phyloP scores from a whole-genome alignment of 179 eudicot genomes.

The Amaranthus tricolor region DNA sequence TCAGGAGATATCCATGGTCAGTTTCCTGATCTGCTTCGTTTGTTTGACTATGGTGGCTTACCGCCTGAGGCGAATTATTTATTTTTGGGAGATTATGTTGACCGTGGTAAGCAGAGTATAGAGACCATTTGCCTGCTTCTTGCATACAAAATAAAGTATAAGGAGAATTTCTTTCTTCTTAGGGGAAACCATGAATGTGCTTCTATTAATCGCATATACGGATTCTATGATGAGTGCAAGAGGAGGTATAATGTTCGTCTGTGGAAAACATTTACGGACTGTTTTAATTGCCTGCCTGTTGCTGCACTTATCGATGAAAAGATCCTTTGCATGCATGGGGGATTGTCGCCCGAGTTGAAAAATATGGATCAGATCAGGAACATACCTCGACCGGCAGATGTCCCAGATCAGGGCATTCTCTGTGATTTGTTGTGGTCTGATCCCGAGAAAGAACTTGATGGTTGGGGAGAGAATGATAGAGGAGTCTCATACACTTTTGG shows the following conservation, averaged over 20 bases:
- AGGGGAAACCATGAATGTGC: slow-evolving; percentile 86
- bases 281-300: slow-evolving; percentile 74
- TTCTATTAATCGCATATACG: slow-evolving; percentile 78
- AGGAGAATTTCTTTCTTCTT: slow-evolving; percentile 78
- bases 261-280: slow-evolving; percentile 73
- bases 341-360: slow-evolving; percentile 64
- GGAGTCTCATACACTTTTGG: slow-evolving; percentile 77
- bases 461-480: slow-evolving; percentile 86
- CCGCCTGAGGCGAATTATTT: slow-evolving; percentile 72
- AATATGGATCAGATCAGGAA: slow-evolving; percentile 65
- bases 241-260: slow-evolving; percentile 75
- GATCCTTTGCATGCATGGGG: slow-evolving; percentile 87
- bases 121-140: slow-evolving; percentile 81
- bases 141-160: slow-evolving; percentile 76
- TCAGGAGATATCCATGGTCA: slow-evolving; percentile 79
- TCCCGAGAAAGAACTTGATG: slow-evolving; percentile 69
- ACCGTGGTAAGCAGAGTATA: slow-evolving; percentile 84
- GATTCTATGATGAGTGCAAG: slow-evolving; percentile 77
- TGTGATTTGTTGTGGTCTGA: slow-evolving; percentile 78
- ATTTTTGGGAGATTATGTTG: slow-evolving; percentile 77
- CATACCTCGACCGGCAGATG: slow-evolving; percentile 70
- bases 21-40: slow-evolving; percentile 71
- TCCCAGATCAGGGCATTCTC: slow-evolving; percentile 79
- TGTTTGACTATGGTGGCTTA: slow-evolving; percentile 81
- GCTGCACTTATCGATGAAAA: slow-evolving; percentile 78